These are phyloP conservation scores for Chenopodium suecicum DNA, from an alignment of 148 eudicot genomes.

Conservation along the genomic window DNA sequence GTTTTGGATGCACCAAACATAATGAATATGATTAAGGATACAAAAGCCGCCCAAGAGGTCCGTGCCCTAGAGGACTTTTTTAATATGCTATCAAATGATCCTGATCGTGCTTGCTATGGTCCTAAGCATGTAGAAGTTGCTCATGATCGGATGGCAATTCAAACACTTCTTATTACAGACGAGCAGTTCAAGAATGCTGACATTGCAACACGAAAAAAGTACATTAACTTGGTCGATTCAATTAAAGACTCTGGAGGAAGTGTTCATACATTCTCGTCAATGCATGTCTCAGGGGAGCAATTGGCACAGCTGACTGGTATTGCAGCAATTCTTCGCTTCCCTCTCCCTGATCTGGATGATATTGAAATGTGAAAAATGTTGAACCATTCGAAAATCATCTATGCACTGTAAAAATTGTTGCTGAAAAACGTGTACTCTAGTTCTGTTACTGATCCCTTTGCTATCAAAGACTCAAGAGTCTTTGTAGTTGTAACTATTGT, in stretches of 20 bases:
- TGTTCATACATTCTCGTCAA: conserved; percentile 76
- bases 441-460: too few species aligned
- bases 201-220: conserved; percentile 59
- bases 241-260: conserved; percentile 78
- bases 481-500: background rate
- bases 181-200: conserved; percentile 90
- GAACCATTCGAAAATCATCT: background rate
- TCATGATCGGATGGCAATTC: conserved; percentile 92
- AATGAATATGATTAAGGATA: conserved; percentile 91
- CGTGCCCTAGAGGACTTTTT: conserved; percentile 86
- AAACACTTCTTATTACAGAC: conserved; percentile 88
- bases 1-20: conserved; percentile 95
- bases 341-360: conserved; percentile 90
- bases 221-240: conserved; percentile 66
- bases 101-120: conserved; percentile 94
- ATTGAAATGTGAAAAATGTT: conserved; percentile 65
- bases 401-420: too few species aligned
- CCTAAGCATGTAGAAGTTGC: conserved; percentile 98
- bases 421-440: conserved; percentile 1
- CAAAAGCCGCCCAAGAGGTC: conserved; percentile 98
- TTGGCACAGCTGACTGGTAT: conserved; percentile 88
- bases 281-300: conserved; percentile 99
- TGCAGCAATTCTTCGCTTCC: conserved; percentile 93
- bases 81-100: conserved; percentile 91
- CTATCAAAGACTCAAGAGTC: too few species aligned